Percentiles rank a stretch among this genome's conserved stretches.
These are phyloP conservation scores for Phytophthora nicotianae DNA, from an alignment of 352 stramenopile genomes.

Conservation along the genomic window DNA sequence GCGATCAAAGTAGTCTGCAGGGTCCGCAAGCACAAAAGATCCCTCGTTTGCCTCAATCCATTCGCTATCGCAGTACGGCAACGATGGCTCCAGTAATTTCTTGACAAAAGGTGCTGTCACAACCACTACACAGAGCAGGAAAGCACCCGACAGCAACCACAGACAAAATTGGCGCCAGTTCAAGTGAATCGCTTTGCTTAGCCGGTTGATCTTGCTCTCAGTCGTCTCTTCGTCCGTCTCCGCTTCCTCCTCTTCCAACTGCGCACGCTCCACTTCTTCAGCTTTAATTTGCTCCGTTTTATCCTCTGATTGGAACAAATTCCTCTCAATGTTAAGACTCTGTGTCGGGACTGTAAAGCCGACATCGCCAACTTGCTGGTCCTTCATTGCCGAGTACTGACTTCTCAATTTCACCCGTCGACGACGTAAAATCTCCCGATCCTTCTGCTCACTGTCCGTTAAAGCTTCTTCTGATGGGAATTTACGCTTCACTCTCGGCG, in stretches of 20 bases:
- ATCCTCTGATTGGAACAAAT: slow-evolving; percentile 15
- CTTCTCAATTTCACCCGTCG: slow-evolving; percentile 50
- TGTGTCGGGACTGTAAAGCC: not conserved
- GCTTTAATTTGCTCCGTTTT: slow-evolving; percentile 9
- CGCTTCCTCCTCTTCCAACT: slow-evolving; percentile 37
- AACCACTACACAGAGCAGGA: slow-evolving; percentile 50
- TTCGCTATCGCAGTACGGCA: slow-evolving; percentile 65
- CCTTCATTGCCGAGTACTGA: slow-evolving; percentile 41
- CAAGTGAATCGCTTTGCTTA: slow-evolving; percentile 45
- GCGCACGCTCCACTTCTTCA: slow-evolving; percentile 13
- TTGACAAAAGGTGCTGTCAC: slow-evolving; percentile 45
- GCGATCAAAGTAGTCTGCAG: slow-evolving; percentile 40
- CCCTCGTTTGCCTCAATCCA: slow-evolving; percentile 36
- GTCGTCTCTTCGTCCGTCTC: slow-evolving; percentile 63
- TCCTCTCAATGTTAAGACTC: slow-evolving; percentile 13
- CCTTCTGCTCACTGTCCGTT: slow-evolving; percentile 54
- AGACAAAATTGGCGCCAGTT: slow-evolving; percentile 43
- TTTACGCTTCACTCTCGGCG: slow-evolving; percentile 44
- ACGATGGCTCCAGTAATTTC: slow-evolving; percentile 34
- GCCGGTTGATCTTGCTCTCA: slow-evolving; percentile 38
- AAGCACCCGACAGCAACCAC: slow-evolving; percentile 41
- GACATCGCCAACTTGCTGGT: slow-evolving; percentile 22
- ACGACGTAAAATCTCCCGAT: slow-evolving; percentile 50
- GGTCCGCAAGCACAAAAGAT: slow-evolving; percentile 31
- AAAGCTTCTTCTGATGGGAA: slow-evolving; percentile 58